Percentiles rank a stretch among this genome's conserved stretches.
Evolutionary conservation across 2,329 filamentous ascomycete genomes (phyloP).

Genomic region (Zymoseptoria ardabiliae): DNA sequence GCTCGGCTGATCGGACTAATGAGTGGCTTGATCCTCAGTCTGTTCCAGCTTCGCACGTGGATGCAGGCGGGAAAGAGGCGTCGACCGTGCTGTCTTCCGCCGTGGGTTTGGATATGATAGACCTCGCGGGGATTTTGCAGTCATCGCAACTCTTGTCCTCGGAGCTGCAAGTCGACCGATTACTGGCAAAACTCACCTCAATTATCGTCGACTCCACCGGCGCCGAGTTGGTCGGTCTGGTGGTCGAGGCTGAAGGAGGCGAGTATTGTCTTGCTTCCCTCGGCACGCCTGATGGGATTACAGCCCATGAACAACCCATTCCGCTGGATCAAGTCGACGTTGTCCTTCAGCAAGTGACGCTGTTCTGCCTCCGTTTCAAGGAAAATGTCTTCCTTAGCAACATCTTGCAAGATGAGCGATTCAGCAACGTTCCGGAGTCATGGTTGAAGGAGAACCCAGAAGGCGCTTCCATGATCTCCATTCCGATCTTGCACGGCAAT

Average conservation of each 20-base stretch:
- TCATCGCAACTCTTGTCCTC: constrained; percentile 75
- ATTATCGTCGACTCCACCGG: constrained; percentile 74
- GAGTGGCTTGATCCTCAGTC: constrained; percentile 43
- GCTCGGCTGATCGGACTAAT: constrained; percentile 41
- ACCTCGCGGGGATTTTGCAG: constrained; percentile 68
- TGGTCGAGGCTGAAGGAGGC: constrained; percentile 60
- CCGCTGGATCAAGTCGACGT: constrained; percentile 57
- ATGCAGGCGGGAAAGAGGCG: constrained; percentile 28
- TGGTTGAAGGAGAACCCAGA: constrained; percentile 63
- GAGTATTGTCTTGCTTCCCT: constrained; percentile 68
- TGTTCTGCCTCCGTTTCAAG: constrained; percentile 69
- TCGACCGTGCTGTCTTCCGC: constrained; percentile 47
- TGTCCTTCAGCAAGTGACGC: constrained; percentile 68
- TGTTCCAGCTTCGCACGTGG: constrained; percentile 11
- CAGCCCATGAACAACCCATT: constrained; percentile 58
- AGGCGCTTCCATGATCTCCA: constrained; percentile 69
- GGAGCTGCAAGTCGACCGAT: constrained; percentile 65
- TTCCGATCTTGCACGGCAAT: constrained; percentile 64
- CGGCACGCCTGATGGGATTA: constrained; percentile 64
- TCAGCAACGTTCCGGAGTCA: constrained; percentile 63
- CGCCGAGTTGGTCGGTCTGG: constrained; percentile 64
- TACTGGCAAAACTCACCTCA: constrained; percentile 73
- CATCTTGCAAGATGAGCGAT: constrained; percentile 66
- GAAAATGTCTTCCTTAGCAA: constrained; percentile 70
- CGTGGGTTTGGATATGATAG: constrained; percentile 67